These are phyloP conservation scores for Meira nashicola DNA, from an alignment of 1,284 basidiomycete species.

Conservation along the genomic window DNA sequence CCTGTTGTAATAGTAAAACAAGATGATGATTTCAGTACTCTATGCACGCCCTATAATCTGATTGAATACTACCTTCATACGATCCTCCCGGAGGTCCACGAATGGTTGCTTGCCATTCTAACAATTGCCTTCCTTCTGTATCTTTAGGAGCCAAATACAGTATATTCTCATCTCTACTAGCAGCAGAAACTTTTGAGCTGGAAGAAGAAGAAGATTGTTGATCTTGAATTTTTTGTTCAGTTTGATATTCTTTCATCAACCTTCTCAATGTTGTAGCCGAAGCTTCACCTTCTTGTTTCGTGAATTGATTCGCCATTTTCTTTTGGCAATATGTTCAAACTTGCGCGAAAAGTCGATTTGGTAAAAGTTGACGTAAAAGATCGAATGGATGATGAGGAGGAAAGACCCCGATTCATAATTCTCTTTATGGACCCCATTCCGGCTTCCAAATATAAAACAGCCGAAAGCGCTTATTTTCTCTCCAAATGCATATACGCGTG, in stretches of 20 bases:
- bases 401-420: too few relatives aligned
- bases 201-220: conserved; percentile 7
- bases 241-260: conserved; percentile 35
- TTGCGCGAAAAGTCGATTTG: too few relatives aligned
- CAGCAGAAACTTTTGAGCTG: neutral
- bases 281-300: conserved; percentile 6
- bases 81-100: conserved; percentile 22
- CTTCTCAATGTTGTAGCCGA: conserved; percentile 23
- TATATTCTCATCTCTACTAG: conserved; percentile 27
- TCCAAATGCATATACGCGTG: too few relatives aligned
- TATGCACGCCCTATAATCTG: too few relatives aligned
- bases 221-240: neutral
- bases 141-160: conserved; percentile 38
- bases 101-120: conserved; percentile 41
- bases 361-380: too few relatives aligned
- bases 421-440: too few relatives aligned
- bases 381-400: too few relatives aligned
- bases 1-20: conserved; percentile 4
- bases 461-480: too few relatives aligned
- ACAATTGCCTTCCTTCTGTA: conserved; percentile 37
- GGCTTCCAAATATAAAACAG: too few relatives aligned
- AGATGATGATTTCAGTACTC: too few relatives aligned
- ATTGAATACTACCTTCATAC: conserved; percentile 34
- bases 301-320: too few relatives aligned
- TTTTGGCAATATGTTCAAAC: too few relatives aligned